Conservation (phyloP, 768 basidiomycete genomes). For the Mycena crocata region DNA sequence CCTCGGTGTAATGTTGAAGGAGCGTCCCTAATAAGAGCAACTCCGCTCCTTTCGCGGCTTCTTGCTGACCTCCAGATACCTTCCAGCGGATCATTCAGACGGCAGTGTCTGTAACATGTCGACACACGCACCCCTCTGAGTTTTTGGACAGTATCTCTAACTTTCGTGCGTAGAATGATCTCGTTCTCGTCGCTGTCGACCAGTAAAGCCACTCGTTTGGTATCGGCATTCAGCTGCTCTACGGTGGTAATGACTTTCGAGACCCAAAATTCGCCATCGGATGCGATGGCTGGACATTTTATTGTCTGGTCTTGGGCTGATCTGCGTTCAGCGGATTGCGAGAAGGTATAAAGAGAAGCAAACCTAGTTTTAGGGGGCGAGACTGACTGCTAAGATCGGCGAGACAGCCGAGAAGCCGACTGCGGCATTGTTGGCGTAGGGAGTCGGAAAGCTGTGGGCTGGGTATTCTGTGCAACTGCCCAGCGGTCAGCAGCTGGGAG, state of each 20-base stretch:
- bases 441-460: constrained; percentile 80
- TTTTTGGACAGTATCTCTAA: constrained; percentile 52
- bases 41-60: constrained; percentile 75
- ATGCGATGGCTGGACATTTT: constrained; percentile 70
- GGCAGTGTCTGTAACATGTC: background rate
- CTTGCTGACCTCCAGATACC: constrained; percentile 56
- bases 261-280: constrained; percentile 86
- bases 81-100: constrained; percentile 31
- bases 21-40: constrained; percentile 78
- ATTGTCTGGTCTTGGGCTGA: constrained; percentile 59
- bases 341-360: constrained; percentile 20
- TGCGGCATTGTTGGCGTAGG: constrained; percentile 73
- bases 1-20: constrained; percentile 74
- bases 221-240: constrained; percentile 68
- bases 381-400: constrained; percentile 77
- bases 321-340: background rate
- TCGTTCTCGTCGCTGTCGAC: constrained; percentile 69
- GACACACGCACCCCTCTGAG: constrained; percentile 57
- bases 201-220: constrained; percentile 71
- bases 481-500: background rate
- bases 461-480: constrained; percentile 71
- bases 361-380: constrained; percentile 64
- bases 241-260: constrained; percentile 71
- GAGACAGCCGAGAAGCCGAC: constrained; percentile 77
- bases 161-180: constrained; percentile 55